These are phyloP conservation scores for Trichocomaceae sp. DNA, from an alignment of 2,329 filamentous ascomycete genomes.

Conservation along the genomic window DNA sequence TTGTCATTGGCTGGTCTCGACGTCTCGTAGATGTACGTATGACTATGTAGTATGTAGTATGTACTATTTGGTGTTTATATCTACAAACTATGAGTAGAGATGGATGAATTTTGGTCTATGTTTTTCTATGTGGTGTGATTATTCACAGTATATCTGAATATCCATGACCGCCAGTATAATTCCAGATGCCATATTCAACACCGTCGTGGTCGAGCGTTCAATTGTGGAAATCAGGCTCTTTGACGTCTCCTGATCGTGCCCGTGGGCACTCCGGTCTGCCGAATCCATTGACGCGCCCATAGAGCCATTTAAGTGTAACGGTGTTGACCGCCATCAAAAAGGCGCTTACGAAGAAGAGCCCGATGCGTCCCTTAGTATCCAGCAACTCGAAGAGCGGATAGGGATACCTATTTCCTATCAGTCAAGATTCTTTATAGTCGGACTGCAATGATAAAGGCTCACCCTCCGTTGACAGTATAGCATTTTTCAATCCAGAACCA, in stretches of 20 bases:
- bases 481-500: slow-evolving; percentile 61
- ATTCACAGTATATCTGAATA: neutral
- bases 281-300: slow-evolving; percentile 48
- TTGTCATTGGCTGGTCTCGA: neutral
- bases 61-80: neutral
- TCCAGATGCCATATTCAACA: neutral
- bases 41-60: neutral
- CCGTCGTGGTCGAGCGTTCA: neutral
- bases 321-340: slow-evolving; percentile 66
- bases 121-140: neutral
- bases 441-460: slow-evolving; percentile 21
- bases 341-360: slow-evolving; percentile 65
- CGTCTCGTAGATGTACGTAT: too few relatives aligned
- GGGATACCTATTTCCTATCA: slow-evolving; percentile 56
- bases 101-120: neutral
- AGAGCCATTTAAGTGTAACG: slow-evolving; percentile 60
- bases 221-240: slow-evolving; percentile 17
- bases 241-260: slow-evolving; percentile 26
- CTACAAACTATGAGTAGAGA: neutral
- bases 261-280: slow-evolving; percentile 18
- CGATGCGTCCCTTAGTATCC: slow-evolving; percentile 56
- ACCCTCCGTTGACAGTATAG: slow-evolving; percentile 54
- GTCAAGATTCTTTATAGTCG: neutral
- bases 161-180: neutral
- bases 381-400: slow-evolving; percentile 76